phyloP scores from a whole-genome alignment of 2,329 filamentous ascomycete species.

The Ambrosiella xylebori region DNA sequence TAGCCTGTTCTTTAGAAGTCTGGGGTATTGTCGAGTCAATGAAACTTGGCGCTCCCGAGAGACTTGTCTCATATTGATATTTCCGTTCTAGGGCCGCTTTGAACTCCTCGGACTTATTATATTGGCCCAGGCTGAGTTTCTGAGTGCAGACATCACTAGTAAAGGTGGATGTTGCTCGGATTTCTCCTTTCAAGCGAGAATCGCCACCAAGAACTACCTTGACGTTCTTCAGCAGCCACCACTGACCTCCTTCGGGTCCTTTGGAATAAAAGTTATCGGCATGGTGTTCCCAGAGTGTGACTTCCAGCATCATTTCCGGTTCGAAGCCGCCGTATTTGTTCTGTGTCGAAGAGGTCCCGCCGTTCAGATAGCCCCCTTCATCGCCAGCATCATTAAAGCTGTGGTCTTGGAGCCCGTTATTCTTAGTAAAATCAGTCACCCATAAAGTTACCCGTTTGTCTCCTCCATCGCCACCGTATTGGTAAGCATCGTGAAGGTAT shows the following conservation, averaged over 20 bases:
- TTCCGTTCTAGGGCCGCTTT: not conserved
- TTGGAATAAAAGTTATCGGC: not conserved
- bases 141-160: not conserved
- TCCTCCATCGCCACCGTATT: too few species aligned
- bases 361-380: slow-evolving; percentile 9
- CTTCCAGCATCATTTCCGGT: slow-evolving; percentile 19
- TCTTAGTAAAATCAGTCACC: slow-evolving; percentile 67
- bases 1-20: too few species aligned
- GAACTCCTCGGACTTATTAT: not conserved
- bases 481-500: slow-evolving; percentile 30
- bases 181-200: not conserved
- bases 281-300: slow-evolving; percentile 13
- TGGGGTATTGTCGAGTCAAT: too few species aligned
- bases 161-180: not conserved
- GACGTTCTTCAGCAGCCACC: slow-evolving; percentile 6
- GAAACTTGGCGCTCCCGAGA: too few species aligned
- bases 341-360: not conserved
- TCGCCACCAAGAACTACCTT: not conserved
- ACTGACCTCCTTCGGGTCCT: not conserved
- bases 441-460: too few species aligned
- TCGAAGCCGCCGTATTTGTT: not conserved
- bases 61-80: too few species aligned
- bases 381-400: slow-evolving; percentile 15
- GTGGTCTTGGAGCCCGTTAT: slow-evolving; percentile 22
- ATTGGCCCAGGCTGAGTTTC: not conserved